phyloP scores from a whole-genome alignment of 768 basidiomycete species.

The Pleurotus tuber-regium region DNA sequence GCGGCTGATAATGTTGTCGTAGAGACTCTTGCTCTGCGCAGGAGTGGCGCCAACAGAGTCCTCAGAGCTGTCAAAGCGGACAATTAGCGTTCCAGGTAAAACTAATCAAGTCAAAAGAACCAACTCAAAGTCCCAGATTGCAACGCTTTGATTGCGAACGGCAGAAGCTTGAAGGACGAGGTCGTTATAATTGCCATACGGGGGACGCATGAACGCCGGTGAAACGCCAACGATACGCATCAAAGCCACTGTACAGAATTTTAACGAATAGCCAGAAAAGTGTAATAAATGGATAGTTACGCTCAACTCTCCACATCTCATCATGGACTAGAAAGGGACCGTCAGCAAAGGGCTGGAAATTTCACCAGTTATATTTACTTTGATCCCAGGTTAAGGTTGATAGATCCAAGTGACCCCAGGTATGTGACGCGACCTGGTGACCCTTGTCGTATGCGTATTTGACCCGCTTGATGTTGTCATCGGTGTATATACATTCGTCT shows the following conservation, averaged over 20 bases:
- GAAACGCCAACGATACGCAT: constrained; percentile 27
- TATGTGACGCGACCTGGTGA: constrained; percentile 45
- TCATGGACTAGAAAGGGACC: constrained; percentile 17
- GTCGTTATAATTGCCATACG: constrained; percentile 36
- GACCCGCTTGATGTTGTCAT: constrained; percentile 22
- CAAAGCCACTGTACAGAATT: constrained; percentile 27
- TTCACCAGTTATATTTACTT: constrained; percentile 20
- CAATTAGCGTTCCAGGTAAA: background rate
- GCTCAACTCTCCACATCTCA: constrained; percentile 20
- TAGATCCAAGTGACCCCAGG: constrained; percentile 40
- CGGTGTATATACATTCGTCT: constrained; percentile 38
- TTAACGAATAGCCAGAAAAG: constrained; percentile 9
- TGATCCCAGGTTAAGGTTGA: constrained; percentile 19
- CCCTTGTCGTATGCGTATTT: constrained; percentile 36
- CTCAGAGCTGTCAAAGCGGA: constrained; percentile 26
- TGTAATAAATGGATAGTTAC: constrained; percentile 3
- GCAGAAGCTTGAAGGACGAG: constrained; percentile 22
- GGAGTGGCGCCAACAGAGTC: constrained; percentile 36
- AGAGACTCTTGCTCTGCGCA: constrained; percentile 27
- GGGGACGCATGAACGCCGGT: constrained; percentile 35
- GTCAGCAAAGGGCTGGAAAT: too few species aligned
- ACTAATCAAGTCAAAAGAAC: constrained; percentile 3
- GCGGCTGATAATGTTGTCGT: constrained; percentile 17
- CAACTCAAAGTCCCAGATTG: constrained; percentile 35
- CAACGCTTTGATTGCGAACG: constrained; percentile 21